Conservation (phyloP, 2,329 filamentous ascomycete species). For the Neurospora sp. region DNA sequence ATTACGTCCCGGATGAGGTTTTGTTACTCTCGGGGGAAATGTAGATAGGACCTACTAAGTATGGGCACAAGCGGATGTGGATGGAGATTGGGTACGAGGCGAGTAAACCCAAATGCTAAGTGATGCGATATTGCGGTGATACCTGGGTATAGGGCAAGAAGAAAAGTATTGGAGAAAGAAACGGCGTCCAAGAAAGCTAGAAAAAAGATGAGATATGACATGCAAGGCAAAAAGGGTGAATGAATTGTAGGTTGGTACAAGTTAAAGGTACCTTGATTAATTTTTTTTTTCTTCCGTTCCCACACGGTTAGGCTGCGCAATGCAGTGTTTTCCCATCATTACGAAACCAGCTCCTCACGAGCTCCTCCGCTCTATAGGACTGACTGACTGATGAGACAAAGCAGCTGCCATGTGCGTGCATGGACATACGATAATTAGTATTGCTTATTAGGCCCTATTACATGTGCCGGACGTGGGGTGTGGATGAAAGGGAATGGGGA, state of each 20-base stretch:
- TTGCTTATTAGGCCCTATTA: neutral
- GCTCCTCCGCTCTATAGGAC: neutral
- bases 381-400: neutral
- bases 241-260: neutral
- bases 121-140: neutral
- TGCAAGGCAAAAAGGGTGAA: neutral
- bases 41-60: neutral
- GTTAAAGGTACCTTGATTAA: neutral
- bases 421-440: neutral
- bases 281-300: neutral
- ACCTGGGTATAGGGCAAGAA: neutral
- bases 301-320: neutral
- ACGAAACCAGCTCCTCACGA: neutral
- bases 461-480: neutral
- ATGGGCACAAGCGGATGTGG: neutral
- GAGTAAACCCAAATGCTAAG: neutral
- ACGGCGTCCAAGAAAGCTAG: neutral
- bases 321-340: neutral
- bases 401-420: neutral
- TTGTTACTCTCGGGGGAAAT: neutral
- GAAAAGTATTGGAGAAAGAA: neutral
- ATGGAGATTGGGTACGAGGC: neutral
- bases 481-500: neutral
- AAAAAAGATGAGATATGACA: neutral
- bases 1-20: neutral